These are phyloP conservation scores for Fraxinus xanthoxyloides DNA, from an alignment of 305 asterid genomes.

Conservation along the genomic window DNA sequence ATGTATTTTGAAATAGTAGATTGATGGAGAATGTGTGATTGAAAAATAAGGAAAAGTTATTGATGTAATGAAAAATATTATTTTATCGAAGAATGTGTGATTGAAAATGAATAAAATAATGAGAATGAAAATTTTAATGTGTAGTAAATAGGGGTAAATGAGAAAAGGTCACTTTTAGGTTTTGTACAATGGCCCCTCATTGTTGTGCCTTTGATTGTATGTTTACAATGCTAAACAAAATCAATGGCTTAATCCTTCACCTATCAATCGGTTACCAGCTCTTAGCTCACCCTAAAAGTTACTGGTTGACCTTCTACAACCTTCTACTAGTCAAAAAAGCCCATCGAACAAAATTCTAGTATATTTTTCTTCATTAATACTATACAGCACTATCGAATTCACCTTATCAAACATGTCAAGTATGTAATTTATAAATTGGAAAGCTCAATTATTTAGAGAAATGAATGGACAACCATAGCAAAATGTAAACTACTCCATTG, in stretches of 20 bases:
- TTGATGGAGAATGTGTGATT: too few relatives aligned
- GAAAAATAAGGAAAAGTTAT: too few relatives aligned
- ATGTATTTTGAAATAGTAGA: too few relatives aligned
- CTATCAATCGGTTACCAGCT: not conserved
- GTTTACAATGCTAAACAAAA: not conserved
- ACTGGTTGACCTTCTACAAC: not conserved
- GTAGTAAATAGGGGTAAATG: too few relatives aligned
- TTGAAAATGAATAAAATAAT: too few relatives aligned
- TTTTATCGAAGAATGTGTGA: too few relatives aligned
- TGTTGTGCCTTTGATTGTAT: not conserved
- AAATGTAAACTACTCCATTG: not conserved
- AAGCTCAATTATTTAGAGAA: not conserved
- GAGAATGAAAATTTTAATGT: too few relatives aligned
- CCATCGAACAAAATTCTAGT: not conserved
- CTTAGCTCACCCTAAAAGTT: not conserved
- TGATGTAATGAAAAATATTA: too few relatives aligned
- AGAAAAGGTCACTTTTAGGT: constrained; percentile 28
- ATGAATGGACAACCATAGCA: not conserved
- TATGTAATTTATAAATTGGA: not conserved
- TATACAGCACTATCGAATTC: not conserved
- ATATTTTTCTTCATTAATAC: not conserved
- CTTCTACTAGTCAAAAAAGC: not conserved
- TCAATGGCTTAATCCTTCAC: not conserved
- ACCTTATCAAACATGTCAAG: not conserved
- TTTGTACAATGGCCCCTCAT: constrained; percentile 17